These are phyloP conservation scores for Musa beccarii DNA, from an alignment of 176 grass and related monocot genomes.

Conservation along the genomic window DNA sequence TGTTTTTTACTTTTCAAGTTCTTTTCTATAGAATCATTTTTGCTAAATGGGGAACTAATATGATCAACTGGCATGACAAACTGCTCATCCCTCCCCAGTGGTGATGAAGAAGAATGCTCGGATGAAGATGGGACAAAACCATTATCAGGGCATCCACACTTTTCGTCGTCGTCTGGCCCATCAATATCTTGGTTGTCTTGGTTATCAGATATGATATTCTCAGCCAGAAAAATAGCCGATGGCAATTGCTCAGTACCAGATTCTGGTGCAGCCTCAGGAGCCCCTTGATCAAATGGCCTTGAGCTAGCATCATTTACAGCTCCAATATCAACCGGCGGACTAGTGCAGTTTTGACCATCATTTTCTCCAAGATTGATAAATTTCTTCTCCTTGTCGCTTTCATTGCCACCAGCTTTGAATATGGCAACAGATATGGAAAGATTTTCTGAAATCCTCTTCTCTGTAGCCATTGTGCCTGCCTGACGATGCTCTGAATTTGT, in stretches of 20 bases:
- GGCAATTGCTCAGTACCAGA: background rate
- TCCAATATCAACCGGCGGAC: conserved; percentile 4
- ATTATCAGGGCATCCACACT: background rate
- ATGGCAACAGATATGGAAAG: conserved; percentile 19
- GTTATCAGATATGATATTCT: conserved; percentile 17
- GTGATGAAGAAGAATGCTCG: conserved; percentile 3
- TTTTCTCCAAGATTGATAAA: conserved; percentile 4
- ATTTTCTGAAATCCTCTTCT: background rate
- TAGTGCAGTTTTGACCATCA: conserved; percentile 1
- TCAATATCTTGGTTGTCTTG: background rate
- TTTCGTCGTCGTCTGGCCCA: background rate
- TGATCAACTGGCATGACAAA: background rate
- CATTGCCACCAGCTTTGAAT: conserved; percentile 3
- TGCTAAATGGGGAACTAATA: background rate
- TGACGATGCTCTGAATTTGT: background rate
- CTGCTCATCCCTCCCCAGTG: background rate
- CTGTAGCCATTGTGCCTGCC: background rate
- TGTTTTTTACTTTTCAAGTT: conserved; percentile 19
- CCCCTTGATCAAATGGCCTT: conserved; percentile 13
- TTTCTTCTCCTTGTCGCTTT: background rate
- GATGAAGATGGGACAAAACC: conserved; percentile 2
- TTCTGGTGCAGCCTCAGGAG: conserved; percentile 3
- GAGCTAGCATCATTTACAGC: conserved; percentile 16
- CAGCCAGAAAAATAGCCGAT: conserved; percentile 7
- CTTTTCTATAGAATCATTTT: conserved; percentile 3